Base-by-base conservation (phyloP, 306 rosid genomes). In the Cicer yamashitae region DNA sequence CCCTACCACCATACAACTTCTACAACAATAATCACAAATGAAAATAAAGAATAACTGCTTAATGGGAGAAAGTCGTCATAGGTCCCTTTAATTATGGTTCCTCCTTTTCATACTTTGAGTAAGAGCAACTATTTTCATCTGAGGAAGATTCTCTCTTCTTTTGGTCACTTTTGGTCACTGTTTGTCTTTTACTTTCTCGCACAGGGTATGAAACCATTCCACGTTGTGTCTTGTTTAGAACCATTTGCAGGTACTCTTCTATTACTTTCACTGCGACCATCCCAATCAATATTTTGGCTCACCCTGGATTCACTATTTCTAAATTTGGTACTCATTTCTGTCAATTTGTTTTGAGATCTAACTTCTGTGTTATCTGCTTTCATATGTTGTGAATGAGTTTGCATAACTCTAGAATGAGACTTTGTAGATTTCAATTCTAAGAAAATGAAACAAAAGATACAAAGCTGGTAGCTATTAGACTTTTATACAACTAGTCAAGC, bases 101-200 rank as follows among this genome's bases (percentile, higher is more conserved):
- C 47, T 90, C 94, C 85, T 90, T 94, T 70, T 90, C 99, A 48
- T 89, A 94, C 81, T 92, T 94, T 11, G 99, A 86, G 86, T 88
- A 94, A 47, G 99, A 92, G 84, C 96, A 94, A 83, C 99, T 92
- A 71, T 92, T 94, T 82, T 94, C 99, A 80, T 92, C 99, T 39
- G 96, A 94, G 74, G 99, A 92, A 5, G 98, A 91, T 82, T 94
- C 97, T 80, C 96, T 86, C 77, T 94, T 94, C 86, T 87, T 91
- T 64, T 81, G 92, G 51, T 89, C 96, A n/a, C 87, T 81, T 54
- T 81, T 85, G 91, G 79, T 76, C n/a, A n/a, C n/a, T n/a, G 86
- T 76, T 43, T 70, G 90, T 73, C 81, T 87, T 87, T 82, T 90
- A 61, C 81, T 84, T 76, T 86, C 98, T 81, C 82, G 89, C 71